These are phyloP conservation scores for Phascolomyces articulosus DNA, from an alignment of 371 early-diverging fungal genomes.

Conservation along the genomic window DNA sequence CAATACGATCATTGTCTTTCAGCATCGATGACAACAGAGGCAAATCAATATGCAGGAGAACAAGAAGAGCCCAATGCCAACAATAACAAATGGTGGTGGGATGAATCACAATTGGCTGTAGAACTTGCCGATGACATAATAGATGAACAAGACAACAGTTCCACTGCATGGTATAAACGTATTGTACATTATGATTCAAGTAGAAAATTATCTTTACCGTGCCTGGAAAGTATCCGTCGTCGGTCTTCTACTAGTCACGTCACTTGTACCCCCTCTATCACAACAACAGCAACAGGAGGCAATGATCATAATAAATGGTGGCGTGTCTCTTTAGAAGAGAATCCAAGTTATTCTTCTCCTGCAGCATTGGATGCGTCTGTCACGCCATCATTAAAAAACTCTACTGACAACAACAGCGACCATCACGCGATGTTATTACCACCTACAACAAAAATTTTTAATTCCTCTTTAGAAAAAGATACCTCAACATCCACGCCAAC, in stretches of 20 bases:
- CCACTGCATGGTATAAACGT: constrained; percentile 7
- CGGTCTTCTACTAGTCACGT: background rate
- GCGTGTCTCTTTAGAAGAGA: background rate
- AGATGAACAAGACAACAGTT: background rate
- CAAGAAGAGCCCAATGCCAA: background rate
- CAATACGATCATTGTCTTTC: background rate
- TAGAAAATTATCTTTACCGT: background rate
- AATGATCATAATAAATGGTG: background rate
- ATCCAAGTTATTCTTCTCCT: background rate
- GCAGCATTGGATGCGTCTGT: background rate
- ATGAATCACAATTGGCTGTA: constrained; percentile 16
- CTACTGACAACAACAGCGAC: background rate
- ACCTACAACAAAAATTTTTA: background rate
- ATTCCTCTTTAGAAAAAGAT: background rate
- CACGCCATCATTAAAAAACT: background rate
- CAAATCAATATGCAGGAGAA: background rate
- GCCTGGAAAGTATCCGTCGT: background rate
- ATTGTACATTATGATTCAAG: background rate
- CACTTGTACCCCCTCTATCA: background rate
- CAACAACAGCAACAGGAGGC: background rate
- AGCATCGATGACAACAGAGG: background rate
- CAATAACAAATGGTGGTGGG: constrained; percentile 11
- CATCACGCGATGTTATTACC: background rate
- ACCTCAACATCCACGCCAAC: background rate
- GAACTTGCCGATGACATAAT: constrained; percentile 12